Base-by-base conservation (phyloP, 306 rosid genomes). In the Glycine latifolia region DNA sequence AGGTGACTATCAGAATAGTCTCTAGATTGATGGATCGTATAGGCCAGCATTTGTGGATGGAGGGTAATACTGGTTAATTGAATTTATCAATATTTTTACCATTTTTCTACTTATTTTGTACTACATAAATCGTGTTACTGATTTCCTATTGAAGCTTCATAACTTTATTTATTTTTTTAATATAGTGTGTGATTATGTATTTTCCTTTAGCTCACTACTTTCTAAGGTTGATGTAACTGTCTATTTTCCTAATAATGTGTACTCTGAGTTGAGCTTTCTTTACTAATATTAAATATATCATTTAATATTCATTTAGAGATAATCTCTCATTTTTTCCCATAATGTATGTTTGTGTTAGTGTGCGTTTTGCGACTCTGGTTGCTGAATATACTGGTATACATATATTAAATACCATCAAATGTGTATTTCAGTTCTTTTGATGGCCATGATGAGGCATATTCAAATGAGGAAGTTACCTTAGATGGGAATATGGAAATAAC, bases 361-460 rank as follows among this genome's bases (percentile, higher is more conserved):
- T 60, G 52, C 65, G 43, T 16, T 81, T 77, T 69, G 26, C 44
- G 52, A 39, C 68, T 78, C 12, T 70, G 44, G 53, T 68, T 84
- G 49, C 63, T 14, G 78, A 63, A 10, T 76, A 71, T 72, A 75
- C 62, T 69, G 33, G 8, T 16, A 53, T 44, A 46, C 75, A 43
- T 52, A 35, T 67, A 82, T 68, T 79, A 71, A 67, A 76, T 72
- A 58, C 46, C 11, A n/a, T 74, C 52, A 71, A 73, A 72, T 54
- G 33, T 81, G 68, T 73, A 71, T 83, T 92, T 67, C 92, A 95
- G 99, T 78, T 93, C 95, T 78, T 84, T 86, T 79, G 98, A 93
- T 87, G 96, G 94, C 73, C 93, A 79, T 53, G 98, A 89, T 13
- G 99, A 93, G 86, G 94, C 75, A 73, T 93, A 93, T 76, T 67